Conservation (phyloP, 1,284 basidiomycete species). For the Austroboletus niveus region DNA sequence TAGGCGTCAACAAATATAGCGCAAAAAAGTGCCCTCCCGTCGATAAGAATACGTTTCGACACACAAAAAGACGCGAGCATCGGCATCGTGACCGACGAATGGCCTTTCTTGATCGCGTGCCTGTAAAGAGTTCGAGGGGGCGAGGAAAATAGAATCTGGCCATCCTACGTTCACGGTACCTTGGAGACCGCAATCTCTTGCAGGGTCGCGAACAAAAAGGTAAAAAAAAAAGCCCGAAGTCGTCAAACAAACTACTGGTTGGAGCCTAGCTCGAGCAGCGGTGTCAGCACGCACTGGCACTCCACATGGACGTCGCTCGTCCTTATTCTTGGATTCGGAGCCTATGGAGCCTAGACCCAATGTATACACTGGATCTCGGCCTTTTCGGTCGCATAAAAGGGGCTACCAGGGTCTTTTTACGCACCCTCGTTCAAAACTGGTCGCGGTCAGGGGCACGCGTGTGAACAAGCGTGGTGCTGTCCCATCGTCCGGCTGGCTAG, state of each 20-base stretch:
- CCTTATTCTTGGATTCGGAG: background rate
- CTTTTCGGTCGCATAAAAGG: conserved; percentile 50
- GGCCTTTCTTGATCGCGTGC: background rate
- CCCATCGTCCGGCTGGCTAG: conserved; percentile 47
- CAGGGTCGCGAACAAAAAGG: background rate
- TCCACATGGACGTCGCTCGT: background rate
- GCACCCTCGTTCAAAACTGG: conserved; percentile 45
- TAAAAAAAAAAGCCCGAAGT: too few relatives aligned
- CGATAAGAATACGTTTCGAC: background rate
- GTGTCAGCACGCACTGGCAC: background rate
- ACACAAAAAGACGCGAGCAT: background rate
- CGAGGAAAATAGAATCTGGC: background rate
- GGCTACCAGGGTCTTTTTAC: conserved; percentile 51
- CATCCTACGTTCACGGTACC: background rate
- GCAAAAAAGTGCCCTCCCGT: conserved; percentile 6
- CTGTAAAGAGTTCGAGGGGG: background rate
- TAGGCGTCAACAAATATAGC: conserved; percentile 34
- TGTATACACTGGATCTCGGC: background rate
- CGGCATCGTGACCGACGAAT: background rate
- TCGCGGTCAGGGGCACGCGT: conserved; percentile 57
- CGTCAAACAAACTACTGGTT: too few relatives aligned
- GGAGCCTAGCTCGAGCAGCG: background rate
- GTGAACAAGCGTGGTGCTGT: conserved; percentile 55
- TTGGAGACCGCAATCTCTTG: background rate
- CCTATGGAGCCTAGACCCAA: background rate